phyloP scores from a whole-genome alignment of 768 basidiomycete species.

The Rubroboletus pulcherrimus region DNA sequence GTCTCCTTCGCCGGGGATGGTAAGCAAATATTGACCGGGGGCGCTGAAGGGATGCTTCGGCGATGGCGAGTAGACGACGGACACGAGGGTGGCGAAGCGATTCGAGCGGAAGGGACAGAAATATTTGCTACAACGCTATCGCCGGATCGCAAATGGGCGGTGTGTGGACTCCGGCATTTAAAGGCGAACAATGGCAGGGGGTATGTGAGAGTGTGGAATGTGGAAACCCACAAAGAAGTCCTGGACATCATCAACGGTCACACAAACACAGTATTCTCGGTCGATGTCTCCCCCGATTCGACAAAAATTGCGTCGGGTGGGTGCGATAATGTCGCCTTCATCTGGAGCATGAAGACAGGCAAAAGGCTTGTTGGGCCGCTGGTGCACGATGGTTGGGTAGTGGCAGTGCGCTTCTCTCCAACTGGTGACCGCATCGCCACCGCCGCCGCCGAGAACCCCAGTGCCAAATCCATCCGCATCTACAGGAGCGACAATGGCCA shows the following conservation, averaged over 20 bases:
- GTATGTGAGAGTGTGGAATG: background rate
- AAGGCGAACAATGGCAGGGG: background rate
- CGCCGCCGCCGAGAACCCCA: background rate
- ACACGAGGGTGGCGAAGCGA: background rate
- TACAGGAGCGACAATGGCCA: background rate
- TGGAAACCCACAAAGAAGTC: background rate
- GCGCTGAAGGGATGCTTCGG: background rate
- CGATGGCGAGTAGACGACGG: background rate
- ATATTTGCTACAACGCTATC: background rate
- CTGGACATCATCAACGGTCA: background rate
- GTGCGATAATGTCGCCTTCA: background rate
- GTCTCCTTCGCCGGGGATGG: background rate
- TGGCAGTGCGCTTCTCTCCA: background rate
- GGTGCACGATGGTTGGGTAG: background rate
- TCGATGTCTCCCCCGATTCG: background rate
- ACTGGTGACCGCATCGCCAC: slow-evolving; percentile 5
- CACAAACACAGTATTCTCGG: background rate
- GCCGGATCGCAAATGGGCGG: background rate
- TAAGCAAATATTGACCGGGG: background rate
- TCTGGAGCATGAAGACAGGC: slow-evolving; percentile 1
- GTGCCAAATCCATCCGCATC: background rate
- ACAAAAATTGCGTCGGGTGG: no score
- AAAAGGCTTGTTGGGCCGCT: background rate
- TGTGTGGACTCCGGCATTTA: background rate
- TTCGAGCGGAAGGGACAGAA: background rate